Conservation (phyloP, 1,284 basidiomycete genomes). For the Filobasidium uniguttulatum region DNA sequence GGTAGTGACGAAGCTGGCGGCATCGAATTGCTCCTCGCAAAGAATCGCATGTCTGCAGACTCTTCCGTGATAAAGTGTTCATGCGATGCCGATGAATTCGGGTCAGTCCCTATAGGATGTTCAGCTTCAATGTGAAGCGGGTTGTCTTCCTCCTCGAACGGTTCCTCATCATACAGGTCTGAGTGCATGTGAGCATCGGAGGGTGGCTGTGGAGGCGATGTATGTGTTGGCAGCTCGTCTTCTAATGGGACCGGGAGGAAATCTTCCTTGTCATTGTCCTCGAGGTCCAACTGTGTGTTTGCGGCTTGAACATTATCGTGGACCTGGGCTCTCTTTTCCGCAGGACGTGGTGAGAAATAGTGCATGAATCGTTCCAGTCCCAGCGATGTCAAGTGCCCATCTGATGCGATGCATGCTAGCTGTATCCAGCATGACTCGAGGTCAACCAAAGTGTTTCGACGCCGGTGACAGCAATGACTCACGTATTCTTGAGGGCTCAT, state of each 20-base stretch:
- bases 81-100: neutral
- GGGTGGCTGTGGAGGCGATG: neutral
- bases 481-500: slow-evolving; percentile 10
- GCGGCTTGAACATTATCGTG: too few relatives aligned
- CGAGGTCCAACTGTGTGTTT: too few relatives aligned
- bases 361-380: too few relatives aligned
- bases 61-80: neutral
- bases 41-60: slow-evolving; percentile 1
- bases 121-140: neutral
- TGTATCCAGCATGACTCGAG: neutral
- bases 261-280: too few relatives aligned
- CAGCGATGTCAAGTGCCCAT: slow-evolving; percentile 8
- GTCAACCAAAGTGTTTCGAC: neutral
- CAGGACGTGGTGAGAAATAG: too few relatives aligned
- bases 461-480: neutral
- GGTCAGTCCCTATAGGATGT: neutral
- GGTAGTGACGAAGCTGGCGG: neutral
- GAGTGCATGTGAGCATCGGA: neutral
- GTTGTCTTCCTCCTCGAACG: neutral
- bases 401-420: slow-evolving; percentile 1
- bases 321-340: too few relatives aligned
- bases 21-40: slow-evolving; percentile 2
- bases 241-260: too few relatives aligned
- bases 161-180: neutral
- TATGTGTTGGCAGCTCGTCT: too few relatives aligned